Evolutionary conservation across 768 basidiomycete genomes (phyloP).

Genomic region (Kwoniella newhampshirensis): DNA sequence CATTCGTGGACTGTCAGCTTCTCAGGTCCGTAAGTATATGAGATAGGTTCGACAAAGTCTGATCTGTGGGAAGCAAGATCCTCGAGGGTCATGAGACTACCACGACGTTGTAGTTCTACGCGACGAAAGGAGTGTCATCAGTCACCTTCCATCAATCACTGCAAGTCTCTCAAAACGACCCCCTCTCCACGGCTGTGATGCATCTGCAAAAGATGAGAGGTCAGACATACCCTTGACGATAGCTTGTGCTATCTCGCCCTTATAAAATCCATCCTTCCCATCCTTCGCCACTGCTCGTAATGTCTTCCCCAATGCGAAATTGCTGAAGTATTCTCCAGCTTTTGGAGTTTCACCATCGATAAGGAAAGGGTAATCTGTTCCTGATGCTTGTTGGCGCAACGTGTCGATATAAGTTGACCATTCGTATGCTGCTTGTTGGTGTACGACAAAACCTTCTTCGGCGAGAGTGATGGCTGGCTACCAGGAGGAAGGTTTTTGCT

Average conservation of each 20-base stretch:
- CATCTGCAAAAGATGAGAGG: constrained; percentile 4
- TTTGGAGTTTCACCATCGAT: constrained; percentile 78
- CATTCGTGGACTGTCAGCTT: constrained; percentile 18
- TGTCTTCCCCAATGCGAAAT: constrained; percentile 72
- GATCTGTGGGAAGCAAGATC: constrained; percentile 79
- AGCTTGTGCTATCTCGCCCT: constrained; percentile 78
- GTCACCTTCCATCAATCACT: constrained; percentile 1
- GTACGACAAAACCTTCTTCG: constrained; percentile 67
- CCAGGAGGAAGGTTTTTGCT: neutral
- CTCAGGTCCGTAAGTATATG: constrained; percentile 69
- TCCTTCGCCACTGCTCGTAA: constrained; percentile 72
- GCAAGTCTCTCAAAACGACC: no score
- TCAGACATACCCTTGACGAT: constrained; percentile 65
- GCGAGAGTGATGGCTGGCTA: constrained; percentile 79
- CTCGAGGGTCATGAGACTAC: constrained; percentile 86
- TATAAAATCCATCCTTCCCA: constrained; percentile 92
- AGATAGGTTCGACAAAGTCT: constrained; percentile 77
- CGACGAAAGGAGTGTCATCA: neutral
- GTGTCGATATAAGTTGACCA: constrained; percentile 57
- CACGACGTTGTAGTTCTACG: constrained; percentile 66
- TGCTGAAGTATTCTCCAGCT: constrained; percentile 71
- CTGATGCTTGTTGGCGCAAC: constrained; percentile 72
- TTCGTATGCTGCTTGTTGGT: constrained; percentile 14
- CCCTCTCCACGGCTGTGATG: no score
- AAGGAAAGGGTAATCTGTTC: constrained; percentile 79